A percentile compares a stretch with the other conserved stretches of the same genome.
Evolutionary conservation across 257 asterid genomes (phyloP).

Genomic region (Primulina tabacum): DNA sequence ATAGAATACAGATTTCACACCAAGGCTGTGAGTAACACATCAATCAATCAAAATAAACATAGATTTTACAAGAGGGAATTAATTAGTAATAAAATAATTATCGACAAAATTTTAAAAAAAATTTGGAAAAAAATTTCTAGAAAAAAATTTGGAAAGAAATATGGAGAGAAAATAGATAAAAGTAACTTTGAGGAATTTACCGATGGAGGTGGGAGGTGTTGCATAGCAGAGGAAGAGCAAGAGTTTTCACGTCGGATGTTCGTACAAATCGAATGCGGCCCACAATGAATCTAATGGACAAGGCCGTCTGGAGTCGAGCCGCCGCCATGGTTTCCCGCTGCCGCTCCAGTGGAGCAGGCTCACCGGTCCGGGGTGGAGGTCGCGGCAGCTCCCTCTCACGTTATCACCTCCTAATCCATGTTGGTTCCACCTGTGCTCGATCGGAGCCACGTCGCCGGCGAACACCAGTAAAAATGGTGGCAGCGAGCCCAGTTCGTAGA

Average conservation of each 20-base stretch:
- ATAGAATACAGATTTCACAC: slow-evolving; percentile 37
- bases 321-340: slow-evolving; percentile 84
- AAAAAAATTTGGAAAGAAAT: slow-evolving; percentile 19
- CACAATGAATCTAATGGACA: slow-evolving; percentile 78
- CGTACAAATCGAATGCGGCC: slow-evolving; percentile 80
- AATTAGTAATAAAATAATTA: slow-evolving; percentile 35
- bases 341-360: slow-evolving; percentile 99
- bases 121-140: background rate
- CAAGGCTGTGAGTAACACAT: too few species aligned
- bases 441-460: slow-evolving; percentile 91
- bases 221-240: background rate
- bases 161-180: background rate
- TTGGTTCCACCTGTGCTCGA: slow-evolving; percentile 92
- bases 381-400: slow-evolving; percentile 81
- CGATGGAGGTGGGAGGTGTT: slow-evolving; percentile 27
- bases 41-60: background rate
- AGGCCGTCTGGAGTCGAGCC: slow-evolving; percentile 72
- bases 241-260: slow-evolving; percentile 36
- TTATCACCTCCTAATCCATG: slow-evolving; percentile 93
- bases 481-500: slow-evolving; percentile 85
- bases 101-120: slow-evolving; percentile 21
- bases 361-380: slow-evolving; percentile 83
- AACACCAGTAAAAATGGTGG: slow-evolving; percentile 81
- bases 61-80: background rate
- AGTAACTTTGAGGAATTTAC: slow-evolving; percentile 51